These are phyloP conservation scores for Lentinula sp. DNA, from an alignment of 768 basidiomycete genomes.

Conservation along the genomic window DNA sequence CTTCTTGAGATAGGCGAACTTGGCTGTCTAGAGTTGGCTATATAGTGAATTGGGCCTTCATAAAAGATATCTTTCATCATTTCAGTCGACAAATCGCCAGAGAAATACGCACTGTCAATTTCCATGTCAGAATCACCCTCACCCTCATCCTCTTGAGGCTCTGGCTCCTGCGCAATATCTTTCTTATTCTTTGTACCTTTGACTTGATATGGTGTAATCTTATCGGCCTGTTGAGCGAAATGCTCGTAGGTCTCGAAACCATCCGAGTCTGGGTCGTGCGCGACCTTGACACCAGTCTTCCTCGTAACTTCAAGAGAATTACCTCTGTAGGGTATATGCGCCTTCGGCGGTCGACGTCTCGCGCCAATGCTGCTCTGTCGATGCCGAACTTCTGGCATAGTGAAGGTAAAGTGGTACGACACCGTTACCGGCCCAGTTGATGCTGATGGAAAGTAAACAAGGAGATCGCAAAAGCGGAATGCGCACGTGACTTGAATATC, in stretches of 20 bases:
- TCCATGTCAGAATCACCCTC: slow-evolving; percentile 83
- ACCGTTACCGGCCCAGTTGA: background rate
- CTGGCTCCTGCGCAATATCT: slow-evolving; percentile 23
- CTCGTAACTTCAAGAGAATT: slow-evolving; percentile 75
- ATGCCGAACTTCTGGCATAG: slow-evolving; percentile 20
- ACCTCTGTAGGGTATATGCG: slow-evolving; percentile 72
- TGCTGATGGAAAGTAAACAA: background rate
- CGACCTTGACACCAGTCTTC: slow-evolving; percentile 71
- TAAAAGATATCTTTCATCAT: slow-evolving; percentile 15
- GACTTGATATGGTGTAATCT: slow-evolving; percentile 52
- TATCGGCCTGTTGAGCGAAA: slow-evolving; percentile 63
- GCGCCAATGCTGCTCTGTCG: slow-evolving; percentile 42
- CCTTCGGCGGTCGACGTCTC: slow-evolving; percentile 55
- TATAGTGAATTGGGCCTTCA: slow-evolving; percentile 35
- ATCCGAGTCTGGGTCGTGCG: slow-evolving; percentile 65
- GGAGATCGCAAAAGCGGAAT: background rate
- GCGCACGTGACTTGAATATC: background rate
- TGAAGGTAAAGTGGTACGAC: background rate
- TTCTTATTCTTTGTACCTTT: slow-evolving; percentile 46
- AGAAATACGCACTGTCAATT: slow-evolving; percentile 51
- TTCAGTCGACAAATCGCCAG: slow-evolving; percentile 2
- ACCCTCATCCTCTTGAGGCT: slow-evolving; percentile 47
- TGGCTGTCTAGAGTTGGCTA: slow-evolving; percentile 32
- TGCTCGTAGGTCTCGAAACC: slow-evolving; percentile 82
- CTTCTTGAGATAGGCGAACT: slow-evolving; percentile 35